Evolutionary conservation across 1,284 basidiomycete genomes (phyloP), one percentile per base, ranked within the genome.

Genomic region (Tranzscheliella williamsii): DNA sequence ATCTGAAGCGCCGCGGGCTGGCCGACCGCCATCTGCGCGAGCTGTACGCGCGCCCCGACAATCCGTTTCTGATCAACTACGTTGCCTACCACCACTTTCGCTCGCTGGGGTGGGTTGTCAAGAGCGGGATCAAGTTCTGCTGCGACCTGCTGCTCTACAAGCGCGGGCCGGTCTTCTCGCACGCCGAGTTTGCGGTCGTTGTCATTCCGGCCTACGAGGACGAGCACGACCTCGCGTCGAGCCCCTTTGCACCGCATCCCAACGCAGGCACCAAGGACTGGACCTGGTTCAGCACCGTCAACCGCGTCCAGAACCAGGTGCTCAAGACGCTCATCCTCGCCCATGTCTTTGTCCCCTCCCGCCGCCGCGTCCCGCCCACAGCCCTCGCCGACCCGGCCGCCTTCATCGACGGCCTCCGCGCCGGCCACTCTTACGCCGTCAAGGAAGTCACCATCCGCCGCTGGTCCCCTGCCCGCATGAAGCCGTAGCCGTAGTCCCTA

Each of bases 81-180:
- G 86, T 87, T 38, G 86, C 85, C 6, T 96, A 94, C 74, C 94
- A 98, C 76, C 91, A 98, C 79, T 98, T 90, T 76, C 86, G 94
- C 17, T 91, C 92, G 2, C 83, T 98, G 4, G 95, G 95, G n/a
- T 98, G 95, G 95, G 89, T 96, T 15, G 87, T 96, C 54, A 91
- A 93, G 78, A 86, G 85, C 20, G 95, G 95, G 3, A 87, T 95
- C 81, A 99, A 99, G 79, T 99, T 99, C 79, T 96, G 92, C 73
- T 88, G 88, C 32, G 95, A 99, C 73, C 91, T 89, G 80, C 82
- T 99, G 13, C 80, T 98, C 24, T 99, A 99, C 79, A 93, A 92
- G 51, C 85, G 88, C 8, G 95, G 95, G 0, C 93, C 94, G 0
- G 91, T 95, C 0, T 97, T 97, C 76, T 83, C 87, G 3, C 95